These are phyloP conservation scores for Penicillium sp. DNA, from an alignment of 2,329 filamentous ascomycete species.

Conservation along the genomic window DNA sequence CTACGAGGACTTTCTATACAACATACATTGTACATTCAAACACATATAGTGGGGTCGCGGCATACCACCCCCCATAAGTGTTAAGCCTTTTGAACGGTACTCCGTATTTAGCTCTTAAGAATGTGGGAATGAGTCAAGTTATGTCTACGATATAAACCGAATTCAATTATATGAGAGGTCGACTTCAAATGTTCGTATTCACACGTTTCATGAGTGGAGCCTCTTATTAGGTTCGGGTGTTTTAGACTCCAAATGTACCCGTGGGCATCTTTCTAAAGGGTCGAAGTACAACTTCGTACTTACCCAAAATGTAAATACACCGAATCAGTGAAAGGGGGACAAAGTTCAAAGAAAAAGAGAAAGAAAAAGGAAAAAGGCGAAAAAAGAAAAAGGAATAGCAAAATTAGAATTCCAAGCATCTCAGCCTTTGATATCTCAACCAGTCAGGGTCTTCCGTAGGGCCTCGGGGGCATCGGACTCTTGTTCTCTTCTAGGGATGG, in stretches of 20 bases:
- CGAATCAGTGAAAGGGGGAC: not conserved
- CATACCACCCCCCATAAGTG: not conserved
- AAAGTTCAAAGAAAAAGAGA: not conserved
- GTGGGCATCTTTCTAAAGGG: not conserved
- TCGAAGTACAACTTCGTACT: not conserved
- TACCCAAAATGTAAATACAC: slow-evolving; percentile 5
- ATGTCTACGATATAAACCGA: not conserved
- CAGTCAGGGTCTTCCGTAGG: not conserved
- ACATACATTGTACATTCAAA: not conserved
- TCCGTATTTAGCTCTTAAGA: slow-evolving; percentile 5
- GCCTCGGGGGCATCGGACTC: not conserved
- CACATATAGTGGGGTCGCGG: not conserved
- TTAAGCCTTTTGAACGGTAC: not conserved
- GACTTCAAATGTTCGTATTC: not conserved
- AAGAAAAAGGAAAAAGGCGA: not conserved
- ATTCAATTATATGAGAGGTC: not conserved
- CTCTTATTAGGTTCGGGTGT: slow-evolving; percentile 15
- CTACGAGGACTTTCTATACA: not conserved
- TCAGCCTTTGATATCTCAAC: not conserved
- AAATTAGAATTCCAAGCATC: not conserved
- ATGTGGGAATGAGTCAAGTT: slow-evolving; percentile 12
- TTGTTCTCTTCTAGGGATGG: not conserved
- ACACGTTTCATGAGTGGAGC: slow-evolving; percentile 16
- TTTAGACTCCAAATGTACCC: not conserved
- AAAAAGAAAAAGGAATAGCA: too few relatives aligned